phyloP scores from a whole-genome alignment of 2,329 filamentous ascomycete genomes.

The Ceratocystis albifundus region DNA sequence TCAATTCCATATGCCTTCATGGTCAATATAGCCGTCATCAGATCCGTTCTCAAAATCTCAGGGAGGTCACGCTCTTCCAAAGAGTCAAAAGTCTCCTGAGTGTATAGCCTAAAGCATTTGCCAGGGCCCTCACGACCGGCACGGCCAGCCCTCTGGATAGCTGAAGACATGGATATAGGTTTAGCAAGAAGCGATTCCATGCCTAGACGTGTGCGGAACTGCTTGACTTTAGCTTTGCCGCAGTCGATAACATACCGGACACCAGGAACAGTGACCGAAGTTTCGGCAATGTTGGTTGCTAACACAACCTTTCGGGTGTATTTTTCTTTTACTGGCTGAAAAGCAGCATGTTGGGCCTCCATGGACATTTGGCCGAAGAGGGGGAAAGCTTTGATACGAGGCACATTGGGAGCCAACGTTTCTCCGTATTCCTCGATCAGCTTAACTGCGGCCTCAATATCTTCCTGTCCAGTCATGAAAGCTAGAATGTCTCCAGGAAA shows the following conservation, averaged over 20 bases:
- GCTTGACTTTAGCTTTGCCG: slow-evolving; percentile 88
- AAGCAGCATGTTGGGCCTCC: slow-evolving; percentile 74
- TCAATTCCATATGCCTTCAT: slow-evolving; percentile 87
- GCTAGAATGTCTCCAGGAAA: slow-evolving; percentile 90
- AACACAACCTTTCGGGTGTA: slow-evolving; percentile 79
- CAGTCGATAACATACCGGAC: slow-evolving; percentile 86
- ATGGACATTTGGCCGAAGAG: slow-evolving; percentile 86
- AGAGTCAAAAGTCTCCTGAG: slow-evolving; percentile 58
- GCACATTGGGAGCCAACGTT: slow-evolving; percentile 61
- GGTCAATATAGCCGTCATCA: slow-evolving; percentile 73
- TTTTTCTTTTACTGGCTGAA: slow-evolving; percentile 58
- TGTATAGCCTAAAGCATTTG: slow-evolving; percentile 83
- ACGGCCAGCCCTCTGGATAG: slow-evolving; percentile 80
- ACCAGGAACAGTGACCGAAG: slow-evolving; percentile 88
- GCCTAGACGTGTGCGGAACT: slow-evolving; percentile 71
- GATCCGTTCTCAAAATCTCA: slow-evolving; percentile 82
- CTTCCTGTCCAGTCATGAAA: slow-evolving; percentile 86
- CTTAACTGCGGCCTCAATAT: slow-evolving; percentile 71
- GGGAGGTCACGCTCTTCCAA: slow-evolving; percentile 67
- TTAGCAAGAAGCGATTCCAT: slow-evolving; percentile 86
- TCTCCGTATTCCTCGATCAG: slow-evolving; percentile 69
- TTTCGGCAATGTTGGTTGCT: slow-evolving; percentile 97
- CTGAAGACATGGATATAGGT: slow-evolving; percentile 84
- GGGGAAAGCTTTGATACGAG: slow-evolving; percentile 61
- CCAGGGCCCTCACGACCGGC: slow-evolving; percentile 86